Base-by-base conservation (phyloP, 2,329 filamentous ascomycete genomes). In the Huntiella decipiens region DNA sequence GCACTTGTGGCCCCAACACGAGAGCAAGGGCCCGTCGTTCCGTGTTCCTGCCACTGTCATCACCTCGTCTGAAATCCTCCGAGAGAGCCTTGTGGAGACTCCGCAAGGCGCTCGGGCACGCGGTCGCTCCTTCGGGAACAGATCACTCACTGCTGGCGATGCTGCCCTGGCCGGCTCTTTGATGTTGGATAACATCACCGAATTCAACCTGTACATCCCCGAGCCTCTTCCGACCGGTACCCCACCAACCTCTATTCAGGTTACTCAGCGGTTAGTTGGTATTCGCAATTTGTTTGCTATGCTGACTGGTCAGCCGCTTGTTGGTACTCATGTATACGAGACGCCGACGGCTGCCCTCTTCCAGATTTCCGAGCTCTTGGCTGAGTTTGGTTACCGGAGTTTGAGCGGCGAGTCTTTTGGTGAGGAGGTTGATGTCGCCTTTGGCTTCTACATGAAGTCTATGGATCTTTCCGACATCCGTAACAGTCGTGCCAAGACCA, bases 401-500 rank as follows among this genome's bases (percentile, higher is more conserved):
- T 56, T 58, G n/a, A 71, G 75, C 50, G 71, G 70, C 5, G 66
- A 67, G 12, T 73, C 68, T 0, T 79, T 71, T 57, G 77, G 77
- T 36, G 68, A 72, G 44, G 66, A 67, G 1, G 73, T 74, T 1
- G 66, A 76, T 39, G 64, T 74, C 12, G 79, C 77, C 57, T 85
- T 87, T 53, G 68, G 75, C 50, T 74, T 73, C 54, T 92, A 86
- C 56, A 74, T 87, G 50, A 79, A 87, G 40, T 80, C 91, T 58
- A 66, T 86, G 50, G 70, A 68, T 15, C 64, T 96, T 31, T 80
- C 75, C 3, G 88, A 96, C 60, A 79, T 94, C 40, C 71, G 86
- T 46, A 66, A 73, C 50, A 93, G 83, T 57, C 73, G 80, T 19
- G 85, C 94, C 57, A 92, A 91, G 67, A 94, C 83, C 0, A 68